These are phyloP conservation scores for Stylosanthes scabra DNA, from an alignment of 331 rosid species.

Conservation along the genomic window DNA sequence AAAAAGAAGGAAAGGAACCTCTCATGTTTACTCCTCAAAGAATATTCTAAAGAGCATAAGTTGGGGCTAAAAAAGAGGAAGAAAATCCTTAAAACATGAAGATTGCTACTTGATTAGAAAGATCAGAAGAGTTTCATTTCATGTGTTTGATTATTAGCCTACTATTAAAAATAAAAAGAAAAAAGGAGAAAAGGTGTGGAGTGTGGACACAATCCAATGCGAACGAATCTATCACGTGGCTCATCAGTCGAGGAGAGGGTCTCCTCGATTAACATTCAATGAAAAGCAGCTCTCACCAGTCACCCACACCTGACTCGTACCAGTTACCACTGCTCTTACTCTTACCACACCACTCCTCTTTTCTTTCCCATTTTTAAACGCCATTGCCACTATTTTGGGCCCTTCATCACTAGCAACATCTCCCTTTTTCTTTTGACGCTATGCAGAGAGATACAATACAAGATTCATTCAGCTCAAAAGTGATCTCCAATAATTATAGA, in stretches of 20 bases:
- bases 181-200: constrained; percentile 37
- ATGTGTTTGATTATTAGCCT: background rate
- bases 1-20: too few species aligned
- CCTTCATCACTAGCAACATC: background rate
- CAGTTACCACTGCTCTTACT: constrained; percentile 28
- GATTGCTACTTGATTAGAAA: background rate
- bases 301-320: too few species aligned
- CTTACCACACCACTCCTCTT: constrained; percentile 14
- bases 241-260: constrained; percentile 68
- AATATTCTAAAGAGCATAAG: too few species aligned
- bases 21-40: too few species aligned
- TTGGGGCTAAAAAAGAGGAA: too few species aligned
- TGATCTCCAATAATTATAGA: background rate
- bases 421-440: too few species aligned
- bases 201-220: constrained; percentile 40
- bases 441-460: too few species aligned
- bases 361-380: background rate
- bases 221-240: constrained; percentile 73
- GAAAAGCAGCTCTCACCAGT: constrained; percentile 58
- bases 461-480: too few species aligned
- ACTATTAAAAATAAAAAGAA: constrained; percentile 18
- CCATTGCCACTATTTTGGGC: constrained; percentile 13
- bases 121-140: background rate
- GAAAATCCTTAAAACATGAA: too few species aligned
- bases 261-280: constrained; percentile 46